Evolutionary conservation across 257 asterid genomes (phyloP).

Genomic region (Rehmannia glutinosa): DNA sequence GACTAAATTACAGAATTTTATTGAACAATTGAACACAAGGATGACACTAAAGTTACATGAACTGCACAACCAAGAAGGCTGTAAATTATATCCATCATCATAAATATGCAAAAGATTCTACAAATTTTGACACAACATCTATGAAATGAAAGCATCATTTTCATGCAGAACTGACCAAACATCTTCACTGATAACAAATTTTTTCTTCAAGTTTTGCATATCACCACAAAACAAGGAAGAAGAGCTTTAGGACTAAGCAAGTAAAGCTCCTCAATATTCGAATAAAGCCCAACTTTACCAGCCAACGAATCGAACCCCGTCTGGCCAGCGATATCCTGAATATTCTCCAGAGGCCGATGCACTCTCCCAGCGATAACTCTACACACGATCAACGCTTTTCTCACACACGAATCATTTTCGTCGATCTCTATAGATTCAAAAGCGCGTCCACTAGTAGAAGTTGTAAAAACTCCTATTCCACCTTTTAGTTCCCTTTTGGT

Average conservation of each 20-base stretch:
- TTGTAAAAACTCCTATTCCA: constrained; percentile 80
- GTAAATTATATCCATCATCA: too few species aligned
- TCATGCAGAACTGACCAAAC: constrained; percentile 3
- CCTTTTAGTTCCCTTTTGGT: constrained; percentile 44
- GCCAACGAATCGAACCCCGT: constrained; percentile 87
- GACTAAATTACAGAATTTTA: too few species aligned
- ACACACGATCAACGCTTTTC: constrained; percentile 78
- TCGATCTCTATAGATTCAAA: constrained; percentile 47
- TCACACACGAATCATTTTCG: constrained; percentile 21
- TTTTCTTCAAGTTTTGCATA: constrained; percentile 50
- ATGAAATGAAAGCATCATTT: background rate
- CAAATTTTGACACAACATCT: too few species aligned
- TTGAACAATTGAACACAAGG: too few species aligned
- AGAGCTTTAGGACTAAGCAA: constrained; percentile 82
- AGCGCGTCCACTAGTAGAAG: constrained; percentile 82
- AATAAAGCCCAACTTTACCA: constrained; percentile 80
- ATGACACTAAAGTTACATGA: too few species aligned
- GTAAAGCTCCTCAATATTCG: constrained; percentile 93
- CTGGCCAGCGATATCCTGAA: constrained; percentile 59
- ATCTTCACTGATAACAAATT: background rate
- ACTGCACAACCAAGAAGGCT: too few species aligned
- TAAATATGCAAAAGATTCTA: too few species aligned
- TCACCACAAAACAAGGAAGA: constrained; percentile 87
- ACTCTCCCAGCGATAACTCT: constrained; percentile 94
- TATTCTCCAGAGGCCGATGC: constrained; percentile 79